Evolutionary conservation across 1,284 basidiomycete genomes (phyloP), one percentile per base, ranked within the genome.

Genomic region (Cryptococcus maquisensis): DNA sequence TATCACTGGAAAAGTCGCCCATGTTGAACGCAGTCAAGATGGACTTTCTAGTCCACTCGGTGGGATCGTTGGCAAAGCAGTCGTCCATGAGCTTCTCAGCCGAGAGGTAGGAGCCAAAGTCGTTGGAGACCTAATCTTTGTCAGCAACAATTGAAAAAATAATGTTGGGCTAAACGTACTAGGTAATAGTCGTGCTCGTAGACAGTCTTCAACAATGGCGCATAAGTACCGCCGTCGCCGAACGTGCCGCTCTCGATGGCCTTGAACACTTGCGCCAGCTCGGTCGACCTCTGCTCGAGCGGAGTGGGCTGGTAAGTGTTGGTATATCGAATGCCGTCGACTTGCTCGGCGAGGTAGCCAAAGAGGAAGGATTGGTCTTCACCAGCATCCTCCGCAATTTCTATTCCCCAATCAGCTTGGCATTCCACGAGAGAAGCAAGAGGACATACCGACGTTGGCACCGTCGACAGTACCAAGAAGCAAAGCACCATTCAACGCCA

Each of bases 1-100:
- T 83, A 72, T 95, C 92, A 41, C 88, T 90, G 73, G 88, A 90
- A 79, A 95, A 95, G 72, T 92, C 91, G 74, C 90, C 91, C 91
- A 94, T 95, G 83, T 88, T 71, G 61, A 68, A 88, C 0, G 86
- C 83, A 4, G 89, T 92, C 49, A 82, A 76, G 73, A 94, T 93
- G 28, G 86, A 87, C 79, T 93, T 94, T 79, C 90, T 89, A 75
- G 86, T 83, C 93, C 93, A 96, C 63, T 86, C 86, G 1, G 84
- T 82, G 55, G 81, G 84, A 69, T 93, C 85, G 37, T 75, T 71
- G 40, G 79, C 78, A 78, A 90, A 95, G 2, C 88, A 87, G 65
- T 88, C 83, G 67, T 96, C 91, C 38, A 94, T 88, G 80, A 94
- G 86, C 53, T 78, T 79, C 55, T 92, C 80, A 9, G 91, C 90